These are phyloP conservation scores for Penicillium sp. DNA, from an alignment of 2,329 filamentous ascomycete genomes.

Conservation along the genomic window DNA sequence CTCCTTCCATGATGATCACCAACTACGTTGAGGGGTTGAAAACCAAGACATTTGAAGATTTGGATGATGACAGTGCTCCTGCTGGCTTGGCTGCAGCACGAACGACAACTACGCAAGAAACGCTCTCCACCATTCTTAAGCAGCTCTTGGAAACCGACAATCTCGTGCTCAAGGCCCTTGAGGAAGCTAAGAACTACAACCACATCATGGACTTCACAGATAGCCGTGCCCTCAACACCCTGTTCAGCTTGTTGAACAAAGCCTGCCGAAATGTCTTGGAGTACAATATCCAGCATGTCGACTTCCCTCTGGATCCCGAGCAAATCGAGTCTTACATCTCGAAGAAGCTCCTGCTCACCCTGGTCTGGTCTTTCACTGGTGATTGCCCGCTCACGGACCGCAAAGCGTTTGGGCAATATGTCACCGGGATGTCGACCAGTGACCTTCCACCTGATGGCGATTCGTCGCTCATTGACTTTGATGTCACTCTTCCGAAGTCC, in stretches of 20 bases:
- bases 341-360: conserved; percentile 89
- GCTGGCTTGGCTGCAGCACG: conserved; percentile 77
- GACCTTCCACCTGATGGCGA: conserved; percentile 81
- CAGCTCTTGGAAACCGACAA: conserved; percentile 76
- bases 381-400: conserved; percentile 89
- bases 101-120: conserved; percentile 75
- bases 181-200: conserved; percentile 75
- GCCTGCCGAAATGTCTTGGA: conserved; percentile 88
- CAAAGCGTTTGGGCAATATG: conserved; percentile 83
- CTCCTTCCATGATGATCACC: conserved; percentile 85
- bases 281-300: conserved; percentile 91
- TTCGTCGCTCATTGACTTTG: conserved; percentile 87
- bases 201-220: conserved; percentile 99
- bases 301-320: conserved; percentile 89
- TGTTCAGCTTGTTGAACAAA: conserved; percentile 97
- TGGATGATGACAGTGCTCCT: conserved; percentile 87
- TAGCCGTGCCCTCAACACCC: conserved; percentile 84
- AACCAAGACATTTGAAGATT: conserved; percentile 85
- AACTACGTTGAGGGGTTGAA: conserved; percentile 87
- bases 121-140: conserved; percentile 79
- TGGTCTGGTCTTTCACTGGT: conserved; percentile 95
- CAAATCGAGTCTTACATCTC: conserved; percentile 87
- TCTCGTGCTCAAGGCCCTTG: conserved; percentile 78
- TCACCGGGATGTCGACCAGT: conserved; percentile 81
- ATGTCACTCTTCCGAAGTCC: conserved; percentile 82